A percentile compares a stretch with the other conserved stretches of the same genome.
These are phyloP conservation scores for Daldinia bambusicola DNA, from an alignment of 495 filamentous ascomycete genomes.

Conservation along the genomic window DNA sequence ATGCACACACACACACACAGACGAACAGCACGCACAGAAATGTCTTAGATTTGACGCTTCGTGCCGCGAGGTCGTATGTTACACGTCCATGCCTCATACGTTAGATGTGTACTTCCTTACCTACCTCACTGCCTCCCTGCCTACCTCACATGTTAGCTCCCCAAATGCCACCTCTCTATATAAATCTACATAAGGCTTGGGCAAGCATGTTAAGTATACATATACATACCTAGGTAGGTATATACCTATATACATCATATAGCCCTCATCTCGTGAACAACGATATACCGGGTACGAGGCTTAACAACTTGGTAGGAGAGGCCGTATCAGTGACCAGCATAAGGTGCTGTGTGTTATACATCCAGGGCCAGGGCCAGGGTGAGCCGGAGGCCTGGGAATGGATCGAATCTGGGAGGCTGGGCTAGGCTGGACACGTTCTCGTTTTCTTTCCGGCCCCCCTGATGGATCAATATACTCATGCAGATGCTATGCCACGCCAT, in stretches of 20 bases:
- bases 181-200: no score
- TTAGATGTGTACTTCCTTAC: neutral
- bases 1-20: no score
- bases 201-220: no score
- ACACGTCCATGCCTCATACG: neutral
- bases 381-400: neutral
- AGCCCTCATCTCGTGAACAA: no score
- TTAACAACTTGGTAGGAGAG: no score
- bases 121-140: neutral
- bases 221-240: no score
- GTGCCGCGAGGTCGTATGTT: slow-evolving; percentile 5
- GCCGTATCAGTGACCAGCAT: neutral
- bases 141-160: no score
- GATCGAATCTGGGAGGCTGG: neutral
- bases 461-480: neutral
- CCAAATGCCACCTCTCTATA: no score
- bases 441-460: neutral
- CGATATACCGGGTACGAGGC: no score
- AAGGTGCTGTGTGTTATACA: neutral
- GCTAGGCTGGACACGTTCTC: neutral
- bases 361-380: neutral
- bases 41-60: slow-evolving; percentile 15
- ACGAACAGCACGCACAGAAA: neutral
- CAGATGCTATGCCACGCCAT: neutral
- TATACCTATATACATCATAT: no score